These are phyloP conservation scores for Aspergillus leporis DNA, from an alignment of 495 filamentous ascomycete species.

Conservation along the genomic window DNA sequence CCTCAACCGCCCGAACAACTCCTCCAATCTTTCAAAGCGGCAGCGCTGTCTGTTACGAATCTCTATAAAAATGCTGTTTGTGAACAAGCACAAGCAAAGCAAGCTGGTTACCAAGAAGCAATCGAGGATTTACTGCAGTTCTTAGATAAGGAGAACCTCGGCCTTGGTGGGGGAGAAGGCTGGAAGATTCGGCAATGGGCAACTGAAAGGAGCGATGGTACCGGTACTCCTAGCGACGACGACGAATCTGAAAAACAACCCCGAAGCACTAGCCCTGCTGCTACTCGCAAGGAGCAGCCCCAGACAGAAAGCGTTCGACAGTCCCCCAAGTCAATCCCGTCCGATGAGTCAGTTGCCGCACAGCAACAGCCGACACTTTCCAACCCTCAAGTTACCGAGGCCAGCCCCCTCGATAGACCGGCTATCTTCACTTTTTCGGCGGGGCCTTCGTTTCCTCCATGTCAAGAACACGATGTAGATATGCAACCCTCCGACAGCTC, in stretches of 20 bases:
- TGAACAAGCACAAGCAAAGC: constrained; percentile 70
- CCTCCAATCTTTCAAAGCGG: constrained; percentile 84
- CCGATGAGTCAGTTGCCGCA: constrained; percentile 46
- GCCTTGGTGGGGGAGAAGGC: constrained; percentile 75
- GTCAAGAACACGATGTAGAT: constrained; percentile 64
- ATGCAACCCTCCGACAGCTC: constrained; percentile 51
- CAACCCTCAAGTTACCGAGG: constrained; percentile 26
- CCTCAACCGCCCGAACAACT: constrained; percentile 75
- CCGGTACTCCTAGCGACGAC: constrained; percentile 69
- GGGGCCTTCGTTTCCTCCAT: constrained; percentile 62
- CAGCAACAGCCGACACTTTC: constrained; percentile 28
- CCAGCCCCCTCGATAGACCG: constrained; percentile 30
- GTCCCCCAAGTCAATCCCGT: constrained; percentile 38
- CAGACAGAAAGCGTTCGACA: constrained; percentile 36
- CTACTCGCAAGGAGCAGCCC: constrained; percentile 52
- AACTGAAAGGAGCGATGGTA: constrained; percentile 71
- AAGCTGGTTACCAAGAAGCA: constrained; percentile 89
- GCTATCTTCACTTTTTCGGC: constrained; percentile 66
- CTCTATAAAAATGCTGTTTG: constrained; percentile 88
- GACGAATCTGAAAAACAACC: constrained; percentile 61
- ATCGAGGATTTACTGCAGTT: constrained; percentile 86
- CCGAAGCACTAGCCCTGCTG: constrained; percentile 60
- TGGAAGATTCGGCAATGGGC: constrained; percentile 83
- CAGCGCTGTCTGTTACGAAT: constrained; percentile 91
- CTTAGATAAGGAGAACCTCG: constrained; percentile 77